Evolutionary conservation across 768 basidiomycete species (phyloP).

Genomic region (Termitomyces sp.): DNA sequence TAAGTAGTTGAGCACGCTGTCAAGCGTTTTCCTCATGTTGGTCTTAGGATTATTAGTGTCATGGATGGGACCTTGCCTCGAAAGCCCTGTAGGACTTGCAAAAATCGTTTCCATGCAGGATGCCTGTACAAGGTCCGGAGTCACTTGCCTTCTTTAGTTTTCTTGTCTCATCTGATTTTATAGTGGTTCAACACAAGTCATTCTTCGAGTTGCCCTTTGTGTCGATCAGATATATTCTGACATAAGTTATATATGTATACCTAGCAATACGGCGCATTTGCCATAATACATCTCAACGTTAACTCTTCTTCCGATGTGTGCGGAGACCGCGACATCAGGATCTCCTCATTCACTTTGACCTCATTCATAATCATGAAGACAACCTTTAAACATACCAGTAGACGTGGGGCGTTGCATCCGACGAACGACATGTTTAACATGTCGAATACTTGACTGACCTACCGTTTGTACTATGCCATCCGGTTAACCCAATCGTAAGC

Average conservation of each 20-base stretch:
- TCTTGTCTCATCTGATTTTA: constrained; percentile 2
- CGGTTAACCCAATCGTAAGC: too few species aligned
- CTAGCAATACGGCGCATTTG: not conserved
- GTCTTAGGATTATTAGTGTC: constrained; percentile 78
- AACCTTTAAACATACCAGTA: too few species aligned
- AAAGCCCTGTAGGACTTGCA: constrained; percentile 92
- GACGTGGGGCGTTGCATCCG: too few species aligned
- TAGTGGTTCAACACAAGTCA: constrained; percentile 91
- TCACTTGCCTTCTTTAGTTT: not conserved
- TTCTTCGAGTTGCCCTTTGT: constrained; percentile 88
- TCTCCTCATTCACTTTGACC: too few species aligned
- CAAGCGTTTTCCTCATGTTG: not conserved
- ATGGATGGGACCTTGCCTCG: constrained; percentile 85
- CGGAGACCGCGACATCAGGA: too few species aligned
- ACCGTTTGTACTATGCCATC: too few species aligned
- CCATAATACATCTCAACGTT: not conserved
- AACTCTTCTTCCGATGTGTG: not conserved
- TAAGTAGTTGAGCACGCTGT: constrained; percentile 32
- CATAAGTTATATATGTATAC: not conserved
- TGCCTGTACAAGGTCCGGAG: constrained; percentile 80
- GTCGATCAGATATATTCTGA: constrained; percentile 78
- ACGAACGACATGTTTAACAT: too few species aligned
- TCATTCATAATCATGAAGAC: too few species aligned
- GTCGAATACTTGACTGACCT: too few species aligned
- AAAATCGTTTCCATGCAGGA: constrained; percentile 88